These are phyloP conservation scores for Madurella fahalii DNA, from an alignment of 2,329 filamentous ascomycete genomes.

Conservation along the genomic window DNA sequence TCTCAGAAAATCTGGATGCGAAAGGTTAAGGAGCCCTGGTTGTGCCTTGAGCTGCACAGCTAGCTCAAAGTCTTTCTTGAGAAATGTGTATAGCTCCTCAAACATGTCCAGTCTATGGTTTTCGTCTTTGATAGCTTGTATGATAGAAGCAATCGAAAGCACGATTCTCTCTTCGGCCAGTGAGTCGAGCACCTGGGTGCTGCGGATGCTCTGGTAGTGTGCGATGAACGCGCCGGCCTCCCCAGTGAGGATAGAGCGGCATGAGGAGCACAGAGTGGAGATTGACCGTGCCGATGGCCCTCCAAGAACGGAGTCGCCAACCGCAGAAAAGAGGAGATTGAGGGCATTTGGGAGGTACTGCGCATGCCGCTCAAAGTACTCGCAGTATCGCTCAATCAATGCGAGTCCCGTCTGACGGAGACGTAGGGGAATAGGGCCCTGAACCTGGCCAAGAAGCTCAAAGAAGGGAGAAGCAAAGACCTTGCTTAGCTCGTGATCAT, in stretches of 20 bases:
- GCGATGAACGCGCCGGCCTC: conserved; percentile 66
- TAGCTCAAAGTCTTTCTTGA: conserved; percentile 58
- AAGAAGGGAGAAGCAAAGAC: conserved; percentile 61
- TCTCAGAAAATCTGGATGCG: conserved; percentile 21
- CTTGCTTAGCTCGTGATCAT: conserved; percentile 54
- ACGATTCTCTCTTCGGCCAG: conserved; percentile 69
- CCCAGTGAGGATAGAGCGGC: conserved; percentile 61
- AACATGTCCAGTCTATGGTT: conserved; percentile 51
- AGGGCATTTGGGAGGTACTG: conserved; percentile 65
- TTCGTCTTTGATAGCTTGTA: conserved; percentile 65
- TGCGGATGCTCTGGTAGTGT: conserved; percentile 65
- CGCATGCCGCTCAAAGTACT: conserved; percentile 70
- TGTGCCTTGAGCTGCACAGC: conserved; percentile 35
- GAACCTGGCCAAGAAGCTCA: conserved; percentile 47
- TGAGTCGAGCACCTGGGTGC: conserved; percentile 57
- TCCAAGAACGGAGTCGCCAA: conserved; percentile 59
- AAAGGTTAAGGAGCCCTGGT: conserved; percentile 26
- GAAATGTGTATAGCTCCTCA: conserved; percentile 54
- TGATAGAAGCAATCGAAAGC: conserved; percentile 68
- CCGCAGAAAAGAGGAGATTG: conserved; percentile 68
- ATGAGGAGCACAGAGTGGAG: conserved; percentile 68
- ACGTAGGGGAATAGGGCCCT: conserved; percentile 54
- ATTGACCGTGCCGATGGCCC: conserved; percentile 72
- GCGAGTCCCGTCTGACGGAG: conserved; percentile 65
- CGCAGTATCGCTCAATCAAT: conserved; percentile 67